Base-by-base conservation (phyloP, 208 protist species). In the Trypanosoma cruzi region DNA sequence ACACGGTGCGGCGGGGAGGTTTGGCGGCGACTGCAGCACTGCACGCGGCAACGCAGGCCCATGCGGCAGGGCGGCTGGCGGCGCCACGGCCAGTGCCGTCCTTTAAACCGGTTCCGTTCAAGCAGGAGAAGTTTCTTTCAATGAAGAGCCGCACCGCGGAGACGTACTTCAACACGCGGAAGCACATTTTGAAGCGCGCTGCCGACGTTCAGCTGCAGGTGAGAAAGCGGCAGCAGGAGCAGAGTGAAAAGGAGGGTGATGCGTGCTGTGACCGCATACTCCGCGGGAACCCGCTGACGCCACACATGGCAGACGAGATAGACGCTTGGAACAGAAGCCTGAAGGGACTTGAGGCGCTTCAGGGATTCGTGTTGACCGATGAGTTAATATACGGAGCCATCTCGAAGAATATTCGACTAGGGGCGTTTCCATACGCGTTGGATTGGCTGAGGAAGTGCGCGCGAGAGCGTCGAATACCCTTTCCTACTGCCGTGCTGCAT, bases 71-170 rank as follows among this genome's bases (percentile, higher is more conserved):
- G 22, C 14, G 37, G 56, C 28, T 67, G 14, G 24, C 53, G 2
- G 61, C 70, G 13, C 70, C 57, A 24, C 58, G 57, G 46, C 22
- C 42, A 13, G 34, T 71, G 50, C 73, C 84, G 1, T 53, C 65
- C 22, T 91, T 94, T 56, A 81, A 75, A 22, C 83, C 88, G 20
- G 53, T 79, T 11, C 74, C 73, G 0, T 94, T 92, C 37, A 73
- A 72, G 49, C 74, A 81, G 22, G 88, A 88, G 31, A 94, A 92
- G 60, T 94, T 92, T 64, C 80, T 94, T 32, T 91, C 88, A 13
- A 85, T 94, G 50, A 85, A 90, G 57, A 87, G 70, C 11, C 83
- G 88, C 37, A 82, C 77, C 0, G 62, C 79, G 4, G 85, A 88
- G 20, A 75, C 48, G 20, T 92, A 83, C 54, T 75, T 85, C 36